Evolutionary conservation across 2,329 filamentous ascomycete species (phyloP), one percentile per base, ranked within the genome.

Genomic region (Trichoderma afroharzianum): DNA sequence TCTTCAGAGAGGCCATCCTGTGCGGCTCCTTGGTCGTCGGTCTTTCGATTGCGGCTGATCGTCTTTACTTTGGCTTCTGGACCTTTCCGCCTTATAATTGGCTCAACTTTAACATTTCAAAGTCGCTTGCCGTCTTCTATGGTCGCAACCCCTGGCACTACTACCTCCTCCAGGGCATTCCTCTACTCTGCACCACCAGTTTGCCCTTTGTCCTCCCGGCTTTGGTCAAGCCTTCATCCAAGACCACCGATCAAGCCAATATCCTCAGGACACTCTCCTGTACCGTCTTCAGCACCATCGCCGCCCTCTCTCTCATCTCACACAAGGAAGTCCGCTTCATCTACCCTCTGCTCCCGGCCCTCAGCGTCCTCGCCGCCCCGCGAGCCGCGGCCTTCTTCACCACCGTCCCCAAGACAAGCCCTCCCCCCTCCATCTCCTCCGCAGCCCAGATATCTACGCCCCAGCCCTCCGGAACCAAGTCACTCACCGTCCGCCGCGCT

Each of bases 251-350:
- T 28, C 77, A 83, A 73, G 75, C 78, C 11, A 81, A 81, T 24
- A 76, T 75, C 68, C 80, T 80, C 78, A 73, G 67, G 79, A 82
- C 73, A 43, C 82, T 95, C 9, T 85, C 89, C 11, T 84, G 85
- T 33, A 84, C 88, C 8, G 85, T 91, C 55, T 74, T 91, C 69
- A 81, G 88, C 33, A 92, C 91, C 71, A 82, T 92, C 11, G 79
- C 83, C 1, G 80, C 85, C 2, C 86, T 98, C 39, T 97, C 93
- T 1, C 78, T 93, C 61, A 93, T 98, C 75, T 90, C 94, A 1
- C 96, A 99, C 83, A 99, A 99, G 81, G 96, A 99, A 85, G 93
- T 97, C 76, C 93, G 96, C 77, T 99, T 99, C 84, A 93, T 98
- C 75, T 97, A 97, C 77, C 95, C 96, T 1, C 87, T 99, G 21